Evolutionary conservation across 306 rosid species (phyloP).

Genomic region (Prunus salicina): DNA sequence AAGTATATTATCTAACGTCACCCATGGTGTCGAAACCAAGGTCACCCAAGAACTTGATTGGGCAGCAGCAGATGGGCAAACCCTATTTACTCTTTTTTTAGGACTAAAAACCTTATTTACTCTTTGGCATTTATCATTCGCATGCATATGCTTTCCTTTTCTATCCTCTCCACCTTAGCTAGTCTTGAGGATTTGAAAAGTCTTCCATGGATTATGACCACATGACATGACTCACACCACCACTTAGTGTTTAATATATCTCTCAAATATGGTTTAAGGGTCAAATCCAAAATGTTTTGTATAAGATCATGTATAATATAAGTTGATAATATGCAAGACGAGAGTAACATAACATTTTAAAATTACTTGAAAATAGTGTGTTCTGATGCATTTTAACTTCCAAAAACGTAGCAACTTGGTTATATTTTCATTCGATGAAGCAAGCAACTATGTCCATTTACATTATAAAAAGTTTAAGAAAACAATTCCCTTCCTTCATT

Average conservation of each 20-base stretch:
- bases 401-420: too few species aligned
- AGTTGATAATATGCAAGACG: neutral
- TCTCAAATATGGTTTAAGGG: neutral
- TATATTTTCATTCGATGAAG: neutral
- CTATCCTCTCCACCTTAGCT: neutral
- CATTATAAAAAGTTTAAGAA: too few species aligned
- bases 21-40: neutral
- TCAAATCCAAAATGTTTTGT: too few species aligned
- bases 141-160: constrained; percentile 20
- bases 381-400: neutral
- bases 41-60: neutral
- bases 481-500: too few species aligned
- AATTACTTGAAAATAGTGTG: neutral
- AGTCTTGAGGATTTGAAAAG: neutral
- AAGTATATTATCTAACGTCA: neutral
- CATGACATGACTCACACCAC: neutral
- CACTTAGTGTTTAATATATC: neutral
- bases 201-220: constrained; percentile 1
- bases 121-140: neutral
- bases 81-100: neutral
- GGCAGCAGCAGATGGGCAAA: neutral
- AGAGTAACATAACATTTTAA: neutral
- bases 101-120: neutral
- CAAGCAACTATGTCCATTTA: too few species aligned
- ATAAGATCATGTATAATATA: too few species aligned